Base-by-base conservation (phyloP, 2,329 filamentous ascomycete genomes). In the Diaporthe humulicola region DNA sequence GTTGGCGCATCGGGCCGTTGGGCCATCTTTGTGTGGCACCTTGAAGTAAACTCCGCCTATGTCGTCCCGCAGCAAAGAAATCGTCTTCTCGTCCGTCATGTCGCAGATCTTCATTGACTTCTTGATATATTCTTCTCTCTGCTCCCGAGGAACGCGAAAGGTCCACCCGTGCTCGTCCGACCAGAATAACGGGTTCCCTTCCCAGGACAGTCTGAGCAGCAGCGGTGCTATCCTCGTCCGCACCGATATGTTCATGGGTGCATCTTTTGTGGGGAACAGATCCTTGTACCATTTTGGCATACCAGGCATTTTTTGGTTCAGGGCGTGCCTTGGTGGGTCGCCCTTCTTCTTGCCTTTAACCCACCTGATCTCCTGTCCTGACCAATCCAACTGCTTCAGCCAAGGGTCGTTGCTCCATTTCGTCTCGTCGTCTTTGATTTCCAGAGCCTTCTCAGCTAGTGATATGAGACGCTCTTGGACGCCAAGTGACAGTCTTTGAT, bases 241-340 rank as follows among this genome's bases (percentile, higher is more conserved):
- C 0, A 98, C 96, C 0, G 94, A 95, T 25, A 99, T 86, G 75
- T 88, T 92, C 74, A 98, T 97, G 58, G 90, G 90, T 0, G 89
- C 86, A 74, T 92, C 90, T 33, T 85, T 92, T 73, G 91, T 95
- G 1, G 89, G 79, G 79, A 97, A 98, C 1, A 99, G 87, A 81
- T 95, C 95, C 81, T 97, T 98, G 85, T 98, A 99, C 97, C 97
- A 99, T 77, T 94, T 90, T 0, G 97, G 97, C 93, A 94, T 97
- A 19, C 97, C 97, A 0, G 96, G 96, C 85, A 93, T 95, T 87
- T 98, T 99, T 82, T 99, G 97, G 60, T 94, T 89, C 15, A 92
- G 92, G 10, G 92, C 93, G 40, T 93, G 95, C 58, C 95, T 88
- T 2, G 94, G 93, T 15, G 93, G 92, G 73, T 97, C 95, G 14